Percentiles rank a stretch among this genome's conserved stretches.
Conservation (phyloP, 1,284 basidiomycete genomes). For the Pseudozyma tsukubaensis region DNA sequence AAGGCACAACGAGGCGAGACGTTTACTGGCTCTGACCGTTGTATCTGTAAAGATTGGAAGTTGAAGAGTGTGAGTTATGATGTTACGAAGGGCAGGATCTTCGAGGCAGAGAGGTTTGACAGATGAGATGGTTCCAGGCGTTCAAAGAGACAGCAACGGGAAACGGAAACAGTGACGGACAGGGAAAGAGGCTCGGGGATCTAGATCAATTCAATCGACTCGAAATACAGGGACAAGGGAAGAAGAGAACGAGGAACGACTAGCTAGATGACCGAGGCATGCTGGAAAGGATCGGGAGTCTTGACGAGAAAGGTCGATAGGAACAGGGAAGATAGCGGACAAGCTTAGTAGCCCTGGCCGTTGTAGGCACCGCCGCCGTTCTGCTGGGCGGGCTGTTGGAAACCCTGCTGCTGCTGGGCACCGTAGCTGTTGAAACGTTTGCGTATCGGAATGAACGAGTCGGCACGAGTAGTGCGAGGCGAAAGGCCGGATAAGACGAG, state of each 20-base stretch:
- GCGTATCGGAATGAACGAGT: no score
- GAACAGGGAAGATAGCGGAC: neutral
- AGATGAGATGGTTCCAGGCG: neutral
- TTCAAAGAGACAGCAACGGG: neutral
- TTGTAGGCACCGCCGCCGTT: constrained; percentile 41
- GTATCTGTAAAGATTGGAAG: constrained; percentile 19
- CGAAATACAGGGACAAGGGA: constrained; percentile 16
- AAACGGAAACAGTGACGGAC: constrained; percentile 5
- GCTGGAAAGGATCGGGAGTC: neutral
- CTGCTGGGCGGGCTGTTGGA: constrained; percentile 49
- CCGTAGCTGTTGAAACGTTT: constrained; percentile 30
- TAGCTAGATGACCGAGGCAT: neutral
- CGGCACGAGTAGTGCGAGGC: neutral
- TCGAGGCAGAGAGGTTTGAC: neutral
- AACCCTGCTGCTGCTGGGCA: constrained; percentile 43
- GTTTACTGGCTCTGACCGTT: constrained; percentile 51
- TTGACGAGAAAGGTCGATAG: constrained; percentile 5
- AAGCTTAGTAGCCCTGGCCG: constrained; percentile 53
- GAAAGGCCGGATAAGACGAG: neutral
- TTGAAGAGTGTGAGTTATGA: constrained; percentile 4
- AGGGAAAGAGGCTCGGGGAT: constrained; percentile 5
- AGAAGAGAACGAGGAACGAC: neutral
- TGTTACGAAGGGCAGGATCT: neutral
- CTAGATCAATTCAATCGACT: constrained; percentile 30
- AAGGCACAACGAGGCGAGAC: neutral